Evolutionary conservation across 192 early-diverging fungal species (phyloP).

Genomic region (Cetraspora pellucida): DNA sequence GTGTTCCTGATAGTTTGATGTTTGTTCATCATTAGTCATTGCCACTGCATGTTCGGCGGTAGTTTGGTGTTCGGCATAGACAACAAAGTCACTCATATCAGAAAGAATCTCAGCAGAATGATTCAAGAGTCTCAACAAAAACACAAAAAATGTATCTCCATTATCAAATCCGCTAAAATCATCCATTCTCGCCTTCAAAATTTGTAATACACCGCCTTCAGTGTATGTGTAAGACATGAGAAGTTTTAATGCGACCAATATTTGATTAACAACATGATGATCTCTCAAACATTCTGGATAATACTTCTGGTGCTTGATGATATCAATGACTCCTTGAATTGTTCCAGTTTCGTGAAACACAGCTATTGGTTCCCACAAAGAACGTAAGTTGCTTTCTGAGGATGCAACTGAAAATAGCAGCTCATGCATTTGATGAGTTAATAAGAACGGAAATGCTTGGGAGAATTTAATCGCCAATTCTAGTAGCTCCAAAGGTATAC

Average conservation of each 20-base stretch:
- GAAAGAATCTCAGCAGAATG: constrained; percentile 32
- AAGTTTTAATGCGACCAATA: constrained; percentile 23
- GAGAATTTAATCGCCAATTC: constrained; percentile 34
- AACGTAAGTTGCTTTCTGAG: constrained; percentile 24
- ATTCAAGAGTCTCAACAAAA: constrained; percentile 33
- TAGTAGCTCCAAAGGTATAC: constrained; percentile 31
- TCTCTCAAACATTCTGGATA: constrained; percentile 38
- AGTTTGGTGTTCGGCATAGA: constrained; percentile 27
- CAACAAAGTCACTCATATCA: constrained; percentile 31
- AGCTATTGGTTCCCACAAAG: constrained; percentile 32
- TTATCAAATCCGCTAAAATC: constrained; percentile 37
- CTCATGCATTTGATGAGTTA: constrained; percentile 20
- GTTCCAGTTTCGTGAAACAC: constrained; percentile 29
- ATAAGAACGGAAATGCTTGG: constrained; percentile 11
- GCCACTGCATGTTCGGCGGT: neutral
- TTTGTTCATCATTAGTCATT: neutral
- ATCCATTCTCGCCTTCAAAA: constrained; percentile 32
- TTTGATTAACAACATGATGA: constrained; percentile 28
- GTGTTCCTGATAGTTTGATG: neutral
- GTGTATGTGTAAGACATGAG: constrained; percentile 32
- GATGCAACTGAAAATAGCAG: constrained; percentile 3
- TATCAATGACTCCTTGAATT: constrained; percentile 33
- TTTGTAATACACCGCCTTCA: constrained; percentile 31
- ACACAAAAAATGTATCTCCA: constrained; percentile 33
- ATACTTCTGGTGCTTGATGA: constrained; percentile 36